Evolutionary conservation across 306 rosid genomes (phyloP).

Genomic region (Biancaea sappan): DNA sequence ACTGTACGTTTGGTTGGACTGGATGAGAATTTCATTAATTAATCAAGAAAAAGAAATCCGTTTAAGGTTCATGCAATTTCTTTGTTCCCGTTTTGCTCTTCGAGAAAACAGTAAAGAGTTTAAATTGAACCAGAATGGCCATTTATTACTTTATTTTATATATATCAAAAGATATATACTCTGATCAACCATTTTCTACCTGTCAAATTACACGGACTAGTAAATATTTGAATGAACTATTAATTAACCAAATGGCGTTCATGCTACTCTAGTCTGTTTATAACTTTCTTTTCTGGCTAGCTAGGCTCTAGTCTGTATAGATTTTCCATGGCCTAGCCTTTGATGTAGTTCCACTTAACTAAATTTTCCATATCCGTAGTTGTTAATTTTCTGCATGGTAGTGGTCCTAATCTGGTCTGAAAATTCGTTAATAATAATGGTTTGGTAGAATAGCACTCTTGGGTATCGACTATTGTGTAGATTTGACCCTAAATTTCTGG

Average conservation of each 20-base stretch:
- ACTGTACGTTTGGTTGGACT: background rate
- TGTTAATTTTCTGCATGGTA: background rate
- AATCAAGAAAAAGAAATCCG: background rate
- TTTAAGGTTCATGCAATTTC: background rate
- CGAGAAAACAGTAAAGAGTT: background rate
- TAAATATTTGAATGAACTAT: background rate
- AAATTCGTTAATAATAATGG: background rate
- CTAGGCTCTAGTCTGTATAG: background rate
- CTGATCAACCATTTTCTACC: background rate
- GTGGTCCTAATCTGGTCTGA: conserved; percentile 8
- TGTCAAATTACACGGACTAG: background rate
- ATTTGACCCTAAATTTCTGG: no score
- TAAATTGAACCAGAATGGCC: background rate
- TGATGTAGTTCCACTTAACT: background rate
- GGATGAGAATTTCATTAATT: background rate
- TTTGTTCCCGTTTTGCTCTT: background rate
- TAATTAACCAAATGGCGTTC: conserved; percentile 3
- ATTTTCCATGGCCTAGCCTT: background rate
- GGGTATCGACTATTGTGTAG: no score
- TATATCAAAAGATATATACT: background rate
- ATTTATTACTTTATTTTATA: background rate
- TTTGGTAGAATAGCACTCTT: no score
- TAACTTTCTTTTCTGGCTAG: background rate
- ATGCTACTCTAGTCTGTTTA: background rate
- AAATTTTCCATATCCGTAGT: no score